A percentile compares a stretch with the other conserved stretches of the same genome.
phyloP scores from a whole-genome alignment of 495 filamentous ascomycete species.

The Jackrogersella multiformis region DNA sequence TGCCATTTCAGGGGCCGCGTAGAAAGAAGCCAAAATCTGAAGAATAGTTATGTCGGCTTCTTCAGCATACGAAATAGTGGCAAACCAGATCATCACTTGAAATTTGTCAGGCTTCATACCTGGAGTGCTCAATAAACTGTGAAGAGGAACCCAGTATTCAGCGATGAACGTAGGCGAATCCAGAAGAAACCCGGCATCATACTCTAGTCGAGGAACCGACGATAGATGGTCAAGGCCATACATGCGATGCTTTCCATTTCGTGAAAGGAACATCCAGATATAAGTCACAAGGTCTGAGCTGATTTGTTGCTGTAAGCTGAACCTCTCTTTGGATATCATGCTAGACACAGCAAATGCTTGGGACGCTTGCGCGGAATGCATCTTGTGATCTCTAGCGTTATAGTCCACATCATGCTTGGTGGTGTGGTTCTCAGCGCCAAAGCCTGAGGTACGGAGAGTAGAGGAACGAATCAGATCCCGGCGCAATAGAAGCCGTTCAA shows the following conservation, averaged over 20 bases:
- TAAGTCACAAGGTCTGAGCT: not conserved
- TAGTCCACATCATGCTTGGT: conserved; percentile 49
- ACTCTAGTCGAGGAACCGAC: conserved; percentile 1
- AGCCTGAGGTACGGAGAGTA: conserved; percentile 57
- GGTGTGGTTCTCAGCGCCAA: conserved; percentile 62
- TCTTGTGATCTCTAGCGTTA: conserved; percentile 33
- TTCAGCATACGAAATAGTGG: conserved; percentile 50
- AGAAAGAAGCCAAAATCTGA: conserved; percentile 52
- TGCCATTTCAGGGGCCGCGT: conserved; percentile 37
- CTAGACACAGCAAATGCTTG: conserved; percentile 20
- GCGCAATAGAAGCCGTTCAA: conserved; percentile 41
- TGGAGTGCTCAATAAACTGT: conserved; percentile 41
- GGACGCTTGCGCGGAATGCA: conserved; percentile 9
- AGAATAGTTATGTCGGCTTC: conserved; percentile 46
- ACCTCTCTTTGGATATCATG: conserved; percentile 3
- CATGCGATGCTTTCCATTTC: not conserved
- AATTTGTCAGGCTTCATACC: conserved; percentile 41
- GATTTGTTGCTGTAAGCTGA: not conserved
- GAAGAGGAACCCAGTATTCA: conserved; percentile 49
- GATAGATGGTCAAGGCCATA: not conserved
- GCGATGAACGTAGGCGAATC: conserved; percentile 28
- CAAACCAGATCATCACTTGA: conserved; percentile 58
- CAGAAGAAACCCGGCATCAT: conserved; percentile 34
- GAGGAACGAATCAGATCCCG: conserved; percentile 60
- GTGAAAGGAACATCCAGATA: conserved; percentile 1